Evolutionary conservation across 345 rosid species (phyloP).

Genomic region (Erodium maritimum): DNA sequence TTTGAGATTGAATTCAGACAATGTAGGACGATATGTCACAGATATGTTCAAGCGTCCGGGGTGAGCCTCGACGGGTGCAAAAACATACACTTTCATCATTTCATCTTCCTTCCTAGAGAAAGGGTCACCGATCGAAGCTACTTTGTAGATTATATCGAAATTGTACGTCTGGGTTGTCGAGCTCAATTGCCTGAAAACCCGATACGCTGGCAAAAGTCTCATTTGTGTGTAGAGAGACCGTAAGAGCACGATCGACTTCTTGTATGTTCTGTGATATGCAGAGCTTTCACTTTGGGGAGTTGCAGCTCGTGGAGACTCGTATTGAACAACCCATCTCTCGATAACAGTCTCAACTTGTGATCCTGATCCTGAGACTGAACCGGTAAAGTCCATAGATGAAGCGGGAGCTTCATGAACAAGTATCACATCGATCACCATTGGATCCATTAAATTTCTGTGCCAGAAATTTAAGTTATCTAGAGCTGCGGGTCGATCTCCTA

Average conservation of each 20-base stretch:
- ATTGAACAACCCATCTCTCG: constrained; percentile 83
- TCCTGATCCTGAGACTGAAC: constrained; percentile 10
- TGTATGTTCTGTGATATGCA: constrained; percentile 64
- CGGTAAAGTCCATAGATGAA: constrained; percentile 22
- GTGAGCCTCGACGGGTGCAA: constrained; percentile 64
- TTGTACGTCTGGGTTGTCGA: constrained; percentile 48
- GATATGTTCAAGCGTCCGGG: constrained; percentile 60
- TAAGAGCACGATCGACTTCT: constrained; percentile 60
- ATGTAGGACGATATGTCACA: constrained; percentile 49
- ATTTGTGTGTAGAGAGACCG: constrained; percentile 63
- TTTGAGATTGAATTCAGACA: constrained; percentile 62
- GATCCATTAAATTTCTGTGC: constrained; percentile 60
- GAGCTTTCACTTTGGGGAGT: constrained; percentile 39
- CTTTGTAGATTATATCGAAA: constrained; percentile 61
- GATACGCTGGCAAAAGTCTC: constrained; percentile 74
- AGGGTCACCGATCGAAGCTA: constrained; percentile 61
- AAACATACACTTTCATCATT: constrained; percentile 46
- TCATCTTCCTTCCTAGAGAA: constrained; percentile 51
- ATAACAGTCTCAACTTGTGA: constrained; percentile 53
- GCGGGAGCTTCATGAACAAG: constrained; percentile 42
- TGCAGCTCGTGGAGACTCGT: constrained; percentile 35
- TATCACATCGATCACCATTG: constrained; percentile 73
- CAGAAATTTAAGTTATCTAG: constrained; percentile 59
- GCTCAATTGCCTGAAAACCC: constrained; percentile 51
- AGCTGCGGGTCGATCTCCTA: constrained; percentile 75